Base-by-base conservation (phyloP, 257 asterid species). In the Solanum pinnatisectum region DNA sequence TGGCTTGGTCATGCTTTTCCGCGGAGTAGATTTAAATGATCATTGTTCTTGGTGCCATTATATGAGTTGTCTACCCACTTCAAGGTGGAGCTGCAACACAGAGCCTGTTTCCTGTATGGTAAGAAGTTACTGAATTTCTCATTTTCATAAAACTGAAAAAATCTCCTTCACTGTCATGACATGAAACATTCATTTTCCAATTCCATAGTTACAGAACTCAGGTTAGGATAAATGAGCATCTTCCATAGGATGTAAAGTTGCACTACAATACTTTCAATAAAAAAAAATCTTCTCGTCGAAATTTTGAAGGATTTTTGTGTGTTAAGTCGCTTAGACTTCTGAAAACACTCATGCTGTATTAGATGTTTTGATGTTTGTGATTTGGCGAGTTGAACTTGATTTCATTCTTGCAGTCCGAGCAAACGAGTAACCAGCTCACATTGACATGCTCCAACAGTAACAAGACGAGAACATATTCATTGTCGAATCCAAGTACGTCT, bases 21-120 rank as follows among this genome's bases (percentile, higher is more conserved):
- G 94, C 3, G 99, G 98, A 15, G 98, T 92, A 89, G 94, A 97
- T 91, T 85, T 96, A 87, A 97, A 97, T 60, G 97, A 94, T 40
- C 95, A 91, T 81, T 97, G 98, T 88, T 92, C 98, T 5, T 97
- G 98, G 98, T 96, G 98, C 90, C 98, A 97, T 89, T 95, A 97
- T 88, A 92, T 97, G 87, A 97, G 98, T 32, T 97, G 99, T 22
- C 93, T 96, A 74, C 98, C 98, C 13, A 95, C 98, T 37, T 92
- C 95, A 3, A 89, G 90, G 91, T 97, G 98, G 98, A 95, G 92
- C 88, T 97, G 99, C 94, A 92, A 93, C 89, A 90, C 95, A 3
- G 93, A 92, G 89, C 94, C 94, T 3, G 88, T 91, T 65, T 93
- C 98, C 4, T 96, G 99, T 68, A 89, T 91, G 95, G 99, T 96